Evolutionary conservation across 2,329 filamentous ascomycete genomes (phyloP), one percentile per base, ranked within the genome.

Genomic region (Trichoderma breve): DNA sequence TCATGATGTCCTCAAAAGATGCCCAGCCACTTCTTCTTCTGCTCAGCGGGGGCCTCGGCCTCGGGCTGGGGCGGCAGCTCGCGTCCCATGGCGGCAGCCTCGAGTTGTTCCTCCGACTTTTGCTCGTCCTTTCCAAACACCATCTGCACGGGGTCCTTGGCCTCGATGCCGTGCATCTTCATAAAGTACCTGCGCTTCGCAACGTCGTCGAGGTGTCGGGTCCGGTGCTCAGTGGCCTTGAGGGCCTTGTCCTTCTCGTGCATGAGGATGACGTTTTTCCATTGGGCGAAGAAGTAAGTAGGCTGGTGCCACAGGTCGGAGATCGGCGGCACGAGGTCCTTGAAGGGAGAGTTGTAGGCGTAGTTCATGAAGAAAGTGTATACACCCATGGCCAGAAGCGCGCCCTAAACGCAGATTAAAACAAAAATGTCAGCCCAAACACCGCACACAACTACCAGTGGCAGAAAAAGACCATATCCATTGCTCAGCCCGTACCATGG

Each of bases 121-220:
- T 78, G 78, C 66, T 80, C 78, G 60, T 77, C 79, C 74, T 80
- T 80, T 55, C 80, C 82, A 70, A 84, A 83, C 12, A 83, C 81
- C 76, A 83, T 83, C 72, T 79, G 84, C 76, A 91, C 85, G 36
- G 86, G 86, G 66, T 88, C 84, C 77, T 87, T 85, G 76, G 87
- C 84, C 80, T 94, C 91, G 78, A 97, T 81, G 11, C 94, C 94
- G 84, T 97, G 94, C 73, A 92, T 93, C 82, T 93, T 91, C 77
- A 95, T 90, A 83, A 94, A 99, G 81, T 93, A 90, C 73, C 89
- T 89, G 77, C 95, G 88, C 89, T 98, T 97, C 81, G 91, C 88
- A 32, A 96, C 91, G 83, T 99, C 96, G 76, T 97, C 94, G 71
- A 94, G 86, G 75, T 90, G 90, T 78, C 87, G 87, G 77, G 89